Conservation (phyloP, 192 early-diverging fungal species). For the Coemansia sp. region DNA sequence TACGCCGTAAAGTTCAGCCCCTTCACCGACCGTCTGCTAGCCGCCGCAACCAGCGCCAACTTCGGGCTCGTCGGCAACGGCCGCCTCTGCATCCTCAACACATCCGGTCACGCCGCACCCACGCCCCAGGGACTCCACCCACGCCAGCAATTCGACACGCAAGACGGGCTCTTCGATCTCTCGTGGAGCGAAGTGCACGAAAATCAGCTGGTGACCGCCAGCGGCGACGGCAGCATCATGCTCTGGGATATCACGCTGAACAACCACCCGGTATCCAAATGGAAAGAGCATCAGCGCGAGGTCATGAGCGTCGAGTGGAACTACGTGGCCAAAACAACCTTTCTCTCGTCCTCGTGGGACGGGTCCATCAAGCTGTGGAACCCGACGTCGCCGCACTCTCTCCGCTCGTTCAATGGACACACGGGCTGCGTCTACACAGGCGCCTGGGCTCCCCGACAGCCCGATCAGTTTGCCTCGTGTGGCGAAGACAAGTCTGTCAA, state of each 20-base stretch:
- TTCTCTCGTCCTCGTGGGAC: conserved; percentile 95
- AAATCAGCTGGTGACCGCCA: conserved; percentile 84
- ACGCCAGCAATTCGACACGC: conserved; percentile 80
- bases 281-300: conserved; percentile 91
- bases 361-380: conserved; percentile 93
- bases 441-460: conserved; percentile 76
- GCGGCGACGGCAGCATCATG: conserved; percentile 94
- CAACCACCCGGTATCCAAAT: conserved; percentile 71
- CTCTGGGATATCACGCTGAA: conserved; percentile 81
- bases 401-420: conserved; percentile 87
- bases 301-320: conserved; percentile 97
- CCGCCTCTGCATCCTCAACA: conserved; percentile 71
- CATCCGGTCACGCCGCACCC: conserved; percentile 14
- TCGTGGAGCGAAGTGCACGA: conserved; percentile 96
- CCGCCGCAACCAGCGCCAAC: conserved; percentile 86
- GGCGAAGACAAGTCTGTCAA: conserved; percentile 89
- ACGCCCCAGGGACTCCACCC: conserved; percentile 12
- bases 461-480: conserved; percentile 79
- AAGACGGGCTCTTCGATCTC: conserved; percentile 93
- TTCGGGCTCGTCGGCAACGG: conserved; percentile 98
- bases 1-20: conserved; percentile 95
- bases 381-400: conserved; percentile 70
- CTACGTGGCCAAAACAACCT: conserved; percentile 79
- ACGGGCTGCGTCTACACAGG: conserved; percentile 89
- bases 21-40: conserved; percentile 85